phyloP scores from a whole-genome alignment of 1,139 yeast genomes.

The Yamadazyma songkhlaensis region DNA sequence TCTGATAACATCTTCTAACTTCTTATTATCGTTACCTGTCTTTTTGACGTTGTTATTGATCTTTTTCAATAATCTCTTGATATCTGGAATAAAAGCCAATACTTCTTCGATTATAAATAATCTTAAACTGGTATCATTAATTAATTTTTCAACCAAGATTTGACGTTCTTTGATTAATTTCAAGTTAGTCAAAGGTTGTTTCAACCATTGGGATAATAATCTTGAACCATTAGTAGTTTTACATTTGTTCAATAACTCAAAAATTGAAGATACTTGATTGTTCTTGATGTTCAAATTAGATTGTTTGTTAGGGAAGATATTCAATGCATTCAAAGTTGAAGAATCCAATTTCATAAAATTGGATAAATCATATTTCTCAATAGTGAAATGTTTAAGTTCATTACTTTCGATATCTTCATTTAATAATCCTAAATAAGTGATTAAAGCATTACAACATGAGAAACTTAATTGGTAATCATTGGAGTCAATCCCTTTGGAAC shows the following conservation, averaged over 20 bases:
- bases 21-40: slow-evolving; percentile 39
- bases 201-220: slow-evolving; percentile 87
- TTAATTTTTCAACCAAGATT: slow-evolving; percentile 63
- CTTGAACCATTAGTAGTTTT: slow-evolving; percentile 85
- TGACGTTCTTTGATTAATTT: slow-evolving; percentile 66
- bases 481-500: slow-evolving; percentile 54
- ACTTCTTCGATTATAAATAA: slow-evolving; percentile 65
- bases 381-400: slow-evolving; percentile 36
- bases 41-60: slow-evolving; percentile 42
- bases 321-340: slow-evolving; percentile 84
- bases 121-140: slow-evolving; percentile 69
- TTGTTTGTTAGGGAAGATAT: slow-evolving; percentile 61
- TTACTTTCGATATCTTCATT: slow-evolving; percentile 39
- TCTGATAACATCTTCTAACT: slow-evolving; percentile 86
- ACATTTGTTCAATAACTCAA: slow-evolving; percentile 82
- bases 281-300: slow-evolving; percentile 39
- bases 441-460: slow-evolving; percentile 58
- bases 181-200: slow-evolving; percentile 80
- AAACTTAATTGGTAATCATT: slow-evolving; percentile 33
- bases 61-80: slow-evolving; percentile 70
- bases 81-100: slow-evolving; percentile 75
- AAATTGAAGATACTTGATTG: slow-evolving; percentile 51
- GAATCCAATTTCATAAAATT: slow-evolving; percentile 88
- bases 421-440: slow-evolving; percentile 62
- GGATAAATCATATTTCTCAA: slow-evolving; percentile 66